These are phyloP conservation scores for Abelmoschus esculentus DNA, from an alignment of 345 rosid genomes.

Conservation along the genomic window DNA sequence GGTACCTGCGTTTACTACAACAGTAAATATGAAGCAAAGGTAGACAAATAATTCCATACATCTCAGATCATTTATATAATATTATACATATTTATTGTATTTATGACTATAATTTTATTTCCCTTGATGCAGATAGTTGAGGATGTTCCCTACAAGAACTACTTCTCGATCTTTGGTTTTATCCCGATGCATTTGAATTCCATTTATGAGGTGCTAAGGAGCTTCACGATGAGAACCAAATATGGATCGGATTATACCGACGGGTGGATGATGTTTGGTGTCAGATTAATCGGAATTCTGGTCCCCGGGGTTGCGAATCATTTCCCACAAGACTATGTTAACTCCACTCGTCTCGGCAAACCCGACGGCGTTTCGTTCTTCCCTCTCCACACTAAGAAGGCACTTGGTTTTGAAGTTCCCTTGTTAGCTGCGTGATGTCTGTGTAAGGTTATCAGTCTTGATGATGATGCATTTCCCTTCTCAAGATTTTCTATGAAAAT, in stretches of 20 bases:
- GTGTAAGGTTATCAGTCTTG: no score
- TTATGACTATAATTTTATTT: no score
- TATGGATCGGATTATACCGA: conserved; percentile 26
- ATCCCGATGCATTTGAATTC: conserved; percentile 29
- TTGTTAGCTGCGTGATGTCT: neutral
- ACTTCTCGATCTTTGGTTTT: conserved; percentile 26
- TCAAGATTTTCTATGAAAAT: neutral
- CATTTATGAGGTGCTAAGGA: conserved; percentile 42
- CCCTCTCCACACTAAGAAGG: neutral
- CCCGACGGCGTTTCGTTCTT: conserved; percentile 5
- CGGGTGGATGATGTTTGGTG: conserved; percentile 22
- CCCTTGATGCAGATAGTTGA: no score
- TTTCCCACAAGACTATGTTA: conserved; percentile 34
- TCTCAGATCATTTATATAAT: no score
- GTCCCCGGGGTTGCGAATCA: conserved; percentile 32
- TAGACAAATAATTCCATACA: neutral
- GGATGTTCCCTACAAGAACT: conserved; percentile 34
- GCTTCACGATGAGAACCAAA: conserved; percentile 32
- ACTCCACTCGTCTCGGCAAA: conserved; percentile 21
- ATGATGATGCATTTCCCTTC: no score
- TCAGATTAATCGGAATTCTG: conserved; percentile 23
- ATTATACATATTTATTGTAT: no score
- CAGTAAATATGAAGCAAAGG: conserved; percentile 37
- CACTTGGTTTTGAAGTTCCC: neutral
- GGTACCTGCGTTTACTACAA: conserved; percentile 53